Evolutionary conservation across 2,329 filamentous ascomycete genomes (phyloP).

Genomic region (Basipetospora chlamydospora): DNA sequence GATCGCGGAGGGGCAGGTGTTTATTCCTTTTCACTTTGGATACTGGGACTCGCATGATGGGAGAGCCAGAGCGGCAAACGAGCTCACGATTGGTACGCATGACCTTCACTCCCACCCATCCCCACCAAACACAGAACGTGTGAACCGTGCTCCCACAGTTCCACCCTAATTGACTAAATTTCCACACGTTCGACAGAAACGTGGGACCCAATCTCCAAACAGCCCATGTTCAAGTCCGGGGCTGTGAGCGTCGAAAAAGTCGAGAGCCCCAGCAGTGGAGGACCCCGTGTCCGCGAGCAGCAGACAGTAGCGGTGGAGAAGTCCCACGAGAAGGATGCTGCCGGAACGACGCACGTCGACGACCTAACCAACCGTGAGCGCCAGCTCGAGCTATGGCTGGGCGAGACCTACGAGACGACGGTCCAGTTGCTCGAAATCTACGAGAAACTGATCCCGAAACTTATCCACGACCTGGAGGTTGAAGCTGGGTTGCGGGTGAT

Average conservation of each 20-base stretch:
- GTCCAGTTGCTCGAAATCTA: slow-evolving; percentile 14
- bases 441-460: slow-evolving; percentile 11
- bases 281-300: slow-evolving; percentile 10
- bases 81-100: slow-evolving; percentile 18
- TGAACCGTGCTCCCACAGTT: not conserved
- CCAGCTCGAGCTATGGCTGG: slow-evolving; percentile 18
- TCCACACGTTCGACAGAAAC: too few species aligned
- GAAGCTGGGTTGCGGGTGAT: slow-evolving; percentile 15
- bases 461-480: slow-evolving; percentile 17
- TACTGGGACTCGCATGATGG: slow-evolving; percentile 20
- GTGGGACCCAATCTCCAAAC: slow-evolving; percentile 21
- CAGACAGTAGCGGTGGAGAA: slow-evolving; percentile 12
- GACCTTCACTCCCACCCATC: not conserved
- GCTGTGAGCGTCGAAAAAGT: slow-evolving; percentile 19
- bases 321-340: slow-evolving; percentile 7
- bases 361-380: slow-evolving; percentile 11
- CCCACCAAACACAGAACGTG: too few species aligned
- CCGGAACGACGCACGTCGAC: slow-evolving; percentile 5
- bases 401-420: slow-evolving; percentile 15
- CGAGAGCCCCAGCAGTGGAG: not conserved
- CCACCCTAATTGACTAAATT: too few species aligned
- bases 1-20: slow-evolving; percentile 17
- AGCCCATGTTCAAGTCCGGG: slow-evolving; percentile 21
- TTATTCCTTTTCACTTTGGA: slow-evolving; percentile 24
- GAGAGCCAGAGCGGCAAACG: slow-evolving; percentile 19